Conservation (phyloP, 768 basidiomycete species). For the Candolleomyces eurysporus region DNA sequence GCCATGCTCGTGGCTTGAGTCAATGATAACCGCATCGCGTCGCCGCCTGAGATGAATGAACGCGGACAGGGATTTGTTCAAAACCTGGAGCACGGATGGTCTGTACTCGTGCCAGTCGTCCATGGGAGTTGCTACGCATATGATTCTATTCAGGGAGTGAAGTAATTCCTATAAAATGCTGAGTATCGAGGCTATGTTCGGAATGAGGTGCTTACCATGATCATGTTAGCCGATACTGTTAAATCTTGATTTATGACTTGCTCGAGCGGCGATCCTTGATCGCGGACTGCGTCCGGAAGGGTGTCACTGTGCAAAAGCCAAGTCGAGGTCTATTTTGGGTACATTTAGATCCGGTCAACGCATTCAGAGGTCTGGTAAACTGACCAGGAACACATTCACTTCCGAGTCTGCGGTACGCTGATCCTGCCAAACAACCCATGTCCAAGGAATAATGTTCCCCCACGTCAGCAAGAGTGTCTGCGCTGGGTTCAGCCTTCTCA, state of each 20-base stretch:
- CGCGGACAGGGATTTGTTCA: not conserved
- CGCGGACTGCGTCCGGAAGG: not conserved
- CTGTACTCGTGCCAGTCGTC: not conserved
- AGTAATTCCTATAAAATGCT: not conserved
- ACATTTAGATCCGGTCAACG: not conserved
- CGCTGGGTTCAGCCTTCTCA: slow-evolving; percentile 15
- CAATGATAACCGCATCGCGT: not conserved
- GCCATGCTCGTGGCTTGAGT: not conserved
- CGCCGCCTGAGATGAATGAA: not conserved
- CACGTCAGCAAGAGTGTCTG: slow-evolving; percentile 58
- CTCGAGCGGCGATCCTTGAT: not conserved
- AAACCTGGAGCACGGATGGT: not conserved
- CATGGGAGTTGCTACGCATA: not conserved
- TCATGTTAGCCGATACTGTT: not conserved
- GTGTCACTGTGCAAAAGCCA: slow-evolving; percentile 30
- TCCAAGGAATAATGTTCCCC: slow-evolving; percentile 58
- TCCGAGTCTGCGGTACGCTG: slow-evolving; percentile 48
- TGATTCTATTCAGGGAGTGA: not conserved
- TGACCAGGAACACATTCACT: slow-evolving; percentile 47
- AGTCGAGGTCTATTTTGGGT: slow-evolving; percentile 40
- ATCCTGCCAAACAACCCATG: slow-evolving; percentile 64
- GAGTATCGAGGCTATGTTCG: not conserved
- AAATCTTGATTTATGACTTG: not conserved
- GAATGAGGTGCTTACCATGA: not conserved
- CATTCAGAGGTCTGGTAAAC: slow-evolving; percentile 10